These are phyloP conservation scores for Termitomyces sp. DNA, from an alignment of 768 basidiomycete species.

Conservation along the genomic window DNA sequence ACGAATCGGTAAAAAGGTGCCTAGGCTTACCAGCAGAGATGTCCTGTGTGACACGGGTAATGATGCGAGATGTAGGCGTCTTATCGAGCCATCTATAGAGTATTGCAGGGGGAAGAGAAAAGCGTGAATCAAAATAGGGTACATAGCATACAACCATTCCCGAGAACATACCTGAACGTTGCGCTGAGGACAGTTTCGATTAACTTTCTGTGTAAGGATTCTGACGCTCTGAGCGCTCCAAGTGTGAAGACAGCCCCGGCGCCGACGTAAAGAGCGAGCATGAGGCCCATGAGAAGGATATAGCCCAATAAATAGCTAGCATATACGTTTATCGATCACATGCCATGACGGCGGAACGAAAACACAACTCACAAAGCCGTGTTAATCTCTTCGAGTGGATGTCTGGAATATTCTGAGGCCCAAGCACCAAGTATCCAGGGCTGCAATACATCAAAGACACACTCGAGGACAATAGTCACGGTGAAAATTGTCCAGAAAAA, in stretches of 20 bases:
- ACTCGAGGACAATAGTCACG: background rate
- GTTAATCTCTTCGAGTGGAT: background rate
- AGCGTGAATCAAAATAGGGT: background rate
- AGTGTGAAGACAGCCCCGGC: slow-evolving; percentile 31
- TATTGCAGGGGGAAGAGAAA: no score
- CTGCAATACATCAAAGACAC: background rate
- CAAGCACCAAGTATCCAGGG: background rate
- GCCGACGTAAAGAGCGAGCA: slow-evolving; percentile 24
- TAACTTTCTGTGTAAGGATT: slow-evolving; percentile 44
- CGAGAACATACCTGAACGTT: slow-evolving; percentile 46
- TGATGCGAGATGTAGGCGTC: slow-evolving; percentile 47
- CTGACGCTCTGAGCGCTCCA: slow-evolving; percentile 49
- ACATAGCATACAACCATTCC: background rate
- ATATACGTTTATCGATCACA: background rate
- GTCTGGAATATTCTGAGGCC: background rate
- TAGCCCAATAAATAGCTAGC: slow-evolving; percentile 21
- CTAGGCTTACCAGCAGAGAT: slow-evolving; percentile 26
- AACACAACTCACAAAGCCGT: background rate
- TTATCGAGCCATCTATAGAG: slow-evolving; percentile 43
- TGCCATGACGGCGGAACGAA: no score
- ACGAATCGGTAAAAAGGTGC: background rate
- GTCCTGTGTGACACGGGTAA: slow-evolving; percentile 62
- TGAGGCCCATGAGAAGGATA: slow-evolving; percentile 22
- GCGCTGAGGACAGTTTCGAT: slow-evolving; percentile 52
- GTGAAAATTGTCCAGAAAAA: slow-evolving; percentile 26